phyloP scores from a whole-genome alignment of 371 early-diverging fungal species.

The Thermomucor indicae-seudaticae region DNA sequence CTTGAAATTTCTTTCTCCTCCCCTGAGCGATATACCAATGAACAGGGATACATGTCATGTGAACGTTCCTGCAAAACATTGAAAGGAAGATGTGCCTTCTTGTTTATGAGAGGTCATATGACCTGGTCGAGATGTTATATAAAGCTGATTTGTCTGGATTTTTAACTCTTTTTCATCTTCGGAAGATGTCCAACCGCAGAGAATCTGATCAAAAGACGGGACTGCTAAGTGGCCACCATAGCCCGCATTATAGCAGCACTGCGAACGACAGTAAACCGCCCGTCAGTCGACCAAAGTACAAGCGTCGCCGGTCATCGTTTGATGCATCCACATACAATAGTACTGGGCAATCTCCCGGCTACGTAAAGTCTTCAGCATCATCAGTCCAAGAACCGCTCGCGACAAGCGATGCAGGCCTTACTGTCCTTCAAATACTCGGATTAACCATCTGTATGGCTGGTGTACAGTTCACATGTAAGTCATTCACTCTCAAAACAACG shows the following conservation, averaged over 20 bases:
- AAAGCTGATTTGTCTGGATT: not conserved
- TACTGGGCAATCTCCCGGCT: constrained; percentile 22
- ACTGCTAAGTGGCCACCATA: not conserved
- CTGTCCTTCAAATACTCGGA: constrained; percentile 9
- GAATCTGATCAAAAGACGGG: not conserved
- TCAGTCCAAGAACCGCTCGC: constrained; percentile 5
- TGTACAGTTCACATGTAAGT: constrained; percentile 65
- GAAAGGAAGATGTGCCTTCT: not conserved
- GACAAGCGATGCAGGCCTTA: constrained; percentile 10
- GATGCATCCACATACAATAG: constrained; percentile 46
- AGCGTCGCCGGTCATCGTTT: constrained; percentile 41
- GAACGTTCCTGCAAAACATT: not conserved
- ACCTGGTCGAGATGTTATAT: not conserved
- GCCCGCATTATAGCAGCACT: not conserved
- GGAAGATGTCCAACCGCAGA: not conserved
- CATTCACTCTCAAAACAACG: not conserved
- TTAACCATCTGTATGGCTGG: constrained; percentile 52
- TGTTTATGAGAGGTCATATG: not conserved
- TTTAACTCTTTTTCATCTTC: not conserved
- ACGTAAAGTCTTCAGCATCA: constrained; percentile 8
- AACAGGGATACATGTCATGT: not conserved
- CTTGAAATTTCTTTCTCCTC: not conserved
- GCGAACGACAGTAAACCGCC: constrained; percentile 13
- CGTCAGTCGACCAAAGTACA: constrained; percentile 30
- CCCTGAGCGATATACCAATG: not conserved